Base-by-base conservation (phyloP, 805 yeast genomes). In the Saturnispora besseyi region DNA sequence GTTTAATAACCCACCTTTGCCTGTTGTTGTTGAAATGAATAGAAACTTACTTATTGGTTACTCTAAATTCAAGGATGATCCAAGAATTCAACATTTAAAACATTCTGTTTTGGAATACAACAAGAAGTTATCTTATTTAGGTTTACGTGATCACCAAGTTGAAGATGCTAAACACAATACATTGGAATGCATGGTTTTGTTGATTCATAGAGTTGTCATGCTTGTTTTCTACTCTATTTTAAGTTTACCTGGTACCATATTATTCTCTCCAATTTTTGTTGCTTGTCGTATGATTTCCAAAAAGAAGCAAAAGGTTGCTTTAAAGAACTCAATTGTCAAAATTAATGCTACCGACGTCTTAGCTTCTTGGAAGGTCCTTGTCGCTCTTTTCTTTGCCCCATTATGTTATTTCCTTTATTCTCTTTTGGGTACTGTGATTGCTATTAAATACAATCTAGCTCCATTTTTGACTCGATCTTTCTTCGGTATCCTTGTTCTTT, bases 331-430 rank as follows among this genome's bases (percentile, higher is more conserved):
- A 0, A 73, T 84, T 1, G 99, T 91, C 15, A 91, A 91, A 63
- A 81, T 91, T 52, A 82, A 79, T 57, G 99, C 95, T 11, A 84
- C 81, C 48, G 99, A 91, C 63, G 97, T 91, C 11, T 75, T 93
- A 47, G 98, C 96, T 0, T 88, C 98, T 2, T 91, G 99, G 99
- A 91, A 91, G 66, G 82, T 91, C 28, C 70, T 91, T 51, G 86
- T 91, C 45, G 86, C 93, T 13, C 74, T 91, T 75, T 93, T 87
- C 13, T 69, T 86, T 44, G 93, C 97, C 0, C 99, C 99, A 0
- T 64, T 85, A 18, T 71, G 91, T 33, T 91, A 91, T 68, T 77
- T 82, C 41, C 67, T 82, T 51, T 93, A 93, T 67, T 90, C 97
- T 0, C 58, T 78, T 3, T 53, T 84, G 10, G 82, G 87, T 12